phyloP scores from a whole-genome alignment of 2,329 filamentous ascomycete species.

The Cadophora sp. region DNA sequence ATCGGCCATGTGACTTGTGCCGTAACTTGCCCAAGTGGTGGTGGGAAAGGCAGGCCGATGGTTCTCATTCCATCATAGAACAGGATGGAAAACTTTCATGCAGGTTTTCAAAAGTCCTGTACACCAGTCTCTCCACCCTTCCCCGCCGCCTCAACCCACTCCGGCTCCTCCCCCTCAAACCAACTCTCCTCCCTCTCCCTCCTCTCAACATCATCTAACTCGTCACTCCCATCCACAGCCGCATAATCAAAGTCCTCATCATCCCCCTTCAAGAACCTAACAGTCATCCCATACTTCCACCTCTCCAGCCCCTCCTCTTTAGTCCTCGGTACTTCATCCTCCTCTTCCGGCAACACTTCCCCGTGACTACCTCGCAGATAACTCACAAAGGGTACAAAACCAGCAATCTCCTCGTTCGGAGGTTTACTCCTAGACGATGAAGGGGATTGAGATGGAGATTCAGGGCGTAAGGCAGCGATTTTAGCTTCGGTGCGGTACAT shows the following conservation, averaged over 20 bases:
- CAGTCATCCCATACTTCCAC: conserved; percentile 46
- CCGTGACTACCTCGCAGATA: conserved; percentile 39
- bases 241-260: conserved; percentile 47
- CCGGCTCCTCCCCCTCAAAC: conserved; percentile 47
- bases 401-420: not conserved
- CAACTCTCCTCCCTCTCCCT: conserved; percentile 45
- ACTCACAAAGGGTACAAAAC: conserved; percentile 36
- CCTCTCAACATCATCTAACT: conserved; percentile 44
- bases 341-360: conserved; percentile 43
- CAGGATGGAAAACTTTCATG: too few relatives aligned
- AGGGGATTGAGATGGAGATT: conserved; percentile 9
- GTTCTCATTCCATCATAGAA: not conserved
- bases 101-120: conserved; percentile 43
- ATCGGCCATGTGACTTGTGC: not conserved
- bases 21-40: too few relatives aligned
- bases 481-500: conserved; percentile 46
- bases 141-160: conserved; percentile 38
- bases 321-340: conserved; percentile 42
- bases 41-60: too few relatives aligned
- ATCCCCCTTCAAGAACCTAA: conserved; percentile 45
- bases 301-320: conserved; percentile 45
- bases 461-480: conserved; percentile 40
- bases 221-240: conserved; percentile 43
- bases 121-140: conserved; percentile 45
- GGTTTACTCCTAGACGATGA: not conserved